A percentile compares a stretch with the other conserved stretches of the same genome.
phyloP scores from a whole-genome alignment of 768 basidiomycete species.

The Psilocybe sp. region DNA sequence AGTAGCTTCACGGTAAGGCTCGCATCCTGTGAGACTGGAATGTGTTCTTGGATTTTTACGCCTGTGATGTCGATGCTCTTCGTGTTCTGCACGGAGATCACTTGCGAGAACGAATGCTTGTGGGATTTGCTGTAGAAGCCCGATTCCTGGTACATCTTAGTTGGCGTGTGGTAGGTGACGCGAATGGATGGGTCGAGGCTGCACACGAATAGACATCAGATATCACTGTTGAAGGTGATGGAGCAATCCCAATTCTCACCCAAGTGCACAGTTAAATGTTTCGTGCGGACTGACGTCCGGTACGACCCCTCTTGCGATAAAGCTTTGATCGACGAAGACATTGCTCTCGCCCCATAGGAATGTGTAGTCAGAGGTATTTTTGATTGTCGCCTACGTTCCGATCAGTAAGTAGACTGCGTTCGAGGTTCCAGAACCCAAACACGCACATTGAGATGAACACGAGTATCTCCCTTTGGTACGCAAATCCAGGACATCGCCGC shows the following conservation, averaged over 20 bases:
- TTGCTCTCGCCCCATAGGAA: slow-evolving; percentile 29
- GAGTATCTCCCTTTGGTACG: slow-evolving; percentile 30
- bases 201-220: neutral
- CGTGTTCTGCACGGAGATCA: slow-evolving; percentile 33
- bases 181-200: slow-evolving; percentile 37
- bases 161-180: slow-evolving; percentile 31
- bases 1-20: slow-evolving; percentile 29
- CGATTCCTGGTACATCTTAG: slow-evolving; percentile 24
- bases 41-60: slow-evolving; percentile 31
- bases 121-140: slow-evolving; percentile 30
- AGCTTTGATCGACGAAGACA: slow-evolving; percentile 39
- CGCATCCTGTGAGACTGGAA: slow-evolving; percentile 31
- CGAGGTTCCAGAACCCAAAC: neutral
- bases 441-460: slow-evolving; percentile 27
- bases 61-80: slow-evolving; percentile 23
- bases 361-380: slow-evolving; percentile 36
- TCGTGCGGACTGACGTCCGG: slow-evolving; percentile 33
- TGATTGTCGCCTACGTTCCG: slow-evolving; percentile 29
- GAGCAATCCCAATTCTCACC: slow-evolving; percentile 25
- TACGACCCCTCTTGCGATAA: slow-evolving; percentile 30
- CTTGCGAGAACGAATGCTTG: slow-evolving; percentile 26
- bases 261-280: slow-evolving; percentile 35
- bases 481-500: slow-evolving; percentile 33
- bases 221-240: neutral
- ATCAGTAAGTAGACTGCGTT: neutral